phyloP scores from a whole-genome alignment of 495 filamentous ascomycete genomes.

The Daldinia grandis region DNA sequence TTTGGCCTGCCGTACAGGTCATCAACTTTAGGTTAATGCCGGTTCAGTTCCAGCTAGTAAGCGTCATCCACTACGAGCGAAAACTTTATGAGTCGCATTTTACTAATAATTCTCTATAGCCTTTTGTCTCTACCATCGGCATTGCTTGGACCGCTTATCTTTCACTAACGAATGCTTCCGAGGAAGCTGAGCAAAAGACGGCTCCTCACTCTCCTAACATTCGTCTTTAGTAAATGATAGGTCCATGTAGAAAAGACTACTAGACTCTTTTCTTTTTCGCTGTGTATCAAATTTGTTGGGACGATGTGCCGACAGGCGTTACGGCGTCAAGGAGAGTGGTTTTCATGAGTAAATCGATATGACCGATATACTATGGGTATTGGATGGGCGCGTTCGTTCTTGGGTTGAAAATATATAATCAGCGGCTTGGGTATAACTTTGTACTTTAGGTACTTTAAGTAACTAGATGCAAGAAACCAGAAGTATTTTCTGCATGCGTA shows the following conservation, averaged over 20 bases:
- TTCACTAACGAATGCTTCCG: slow-evolving; percentile 89
- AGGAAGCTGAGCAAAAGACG: slow-evolving; percentile 60
- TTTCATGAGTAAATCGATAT: not conserved
- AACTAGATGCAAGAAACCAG: slow-evolving; percentile 28
- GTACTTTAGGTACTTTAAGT: too few relatives aligned
- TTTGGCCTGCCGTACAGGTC: slow-evolving; percentile 97
- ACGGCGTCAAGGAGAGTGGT: slow-evolving; percentile 19
- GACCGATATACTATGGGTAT: slow-evolving; percentile 2
- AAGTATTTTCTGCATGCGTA: not conserved
- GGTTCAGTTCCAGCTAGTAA: slow-evolving; percentile 94
- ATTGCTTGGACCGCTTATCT: slow-evolving; percentile 99
- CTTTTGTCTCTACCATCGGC: slow-evolving; percentile 94
- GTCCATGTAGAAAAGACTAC: not conserved
- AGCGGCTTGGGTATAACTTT: slow-evolving; percentile 9
- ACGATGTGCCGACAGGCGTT: slow-evolving; percentile 26
- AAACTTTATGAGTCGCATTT: slow-evolving; percentile 1
- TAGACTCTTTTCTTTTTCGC: slow-evolving; percentile 12
- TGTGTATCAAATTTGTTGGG: slow-evolving; percentile 4
- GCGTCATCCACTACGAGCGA: slow-evolving; percentile 47
- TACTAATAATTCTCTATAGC: slow-evolving; percentile 60
- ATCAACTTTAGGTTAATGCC: slow-evolving; percentile 96
- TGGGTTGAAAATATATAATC: slow-evolving; percentile 7
- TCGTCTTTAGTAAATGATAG: slow-evolving; percentile 40
- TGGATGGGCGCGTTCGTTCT: slow-evolving; percentile 21
- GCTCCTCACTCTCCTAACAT: slow-evolving; percentile 44